Conservation (phyloP, 805 yeast species). For the Schizosaccharomyces octosporus region DNA sequence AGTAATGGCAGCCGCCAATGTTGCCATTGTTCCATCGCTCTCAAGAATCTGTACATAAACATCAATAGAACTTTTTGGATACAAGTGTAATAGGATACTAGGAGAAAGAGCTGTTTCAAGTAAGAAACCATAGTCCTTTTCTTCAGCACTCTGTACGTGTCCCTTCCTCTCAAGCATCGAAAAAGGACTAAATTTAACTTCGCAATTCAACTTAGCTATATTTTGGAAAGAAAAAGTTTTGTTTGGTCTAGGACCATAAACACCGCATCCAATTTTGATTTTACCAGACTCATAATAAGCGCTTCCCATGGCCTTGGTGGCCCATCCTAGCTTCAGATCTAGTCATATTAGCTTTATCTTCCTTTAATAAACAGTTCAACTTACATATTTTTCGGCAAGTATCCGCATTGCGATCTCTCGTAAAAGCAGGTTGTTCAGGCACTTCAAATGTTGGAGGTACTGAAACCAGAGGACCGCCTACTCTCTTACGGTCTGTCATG, state of each 20-base stretch:
- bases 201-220: slow-evolving; percentile 40
- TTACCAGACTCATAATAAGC: slow-evolving; percentile 48
- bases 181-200: slow-evolving; percentile 28
- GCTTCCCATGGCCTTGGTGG: slow-evolving; percentile 55
- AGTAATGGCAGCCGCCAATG: slow-evolving; percentile 22
- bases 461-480: slow-evolving; percentile 59
- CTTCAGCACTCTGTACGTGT: slow-evolving; percentile 3
- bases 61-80: slow-evolving; percentile 78
- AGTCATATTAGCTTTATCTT: neutral
- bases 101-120: slow-evolving; percentile 28
- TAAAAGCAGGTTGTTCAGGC: slow-evolving; percentile 6
- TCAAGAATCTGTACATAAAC: slow-evolving; percentile 42
- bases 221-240: slow-evolving; percentile 40
- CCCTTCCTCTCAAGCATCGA: slow-evolving; percentile 17
- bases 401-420: slow-evolving; percentile 4
- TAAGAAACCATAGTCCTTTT: slow-evolving; percentile 19
- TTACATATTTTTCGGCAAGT: slow-evolving; percentile 3
- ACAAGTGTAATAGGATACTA: slow-evolving; percentile 35
- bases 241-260: slow-evolving; percentile 57
- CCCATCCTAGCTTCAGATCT: slow-evolving; percentile 8
- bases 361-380: slow-evolving; percentile 5
- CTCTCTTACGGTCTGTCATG: slow-evolving; percentile 47
- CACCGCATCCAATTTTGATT: slow-evolving; percentile 36
- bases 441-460: slow-evolving; percentile 21
- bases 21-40: slow-evolving; percentile 11